Conservation (phyloP, 2,329 filamentous ascomycete species). For the Calonectria multiphialidica region DNA sequence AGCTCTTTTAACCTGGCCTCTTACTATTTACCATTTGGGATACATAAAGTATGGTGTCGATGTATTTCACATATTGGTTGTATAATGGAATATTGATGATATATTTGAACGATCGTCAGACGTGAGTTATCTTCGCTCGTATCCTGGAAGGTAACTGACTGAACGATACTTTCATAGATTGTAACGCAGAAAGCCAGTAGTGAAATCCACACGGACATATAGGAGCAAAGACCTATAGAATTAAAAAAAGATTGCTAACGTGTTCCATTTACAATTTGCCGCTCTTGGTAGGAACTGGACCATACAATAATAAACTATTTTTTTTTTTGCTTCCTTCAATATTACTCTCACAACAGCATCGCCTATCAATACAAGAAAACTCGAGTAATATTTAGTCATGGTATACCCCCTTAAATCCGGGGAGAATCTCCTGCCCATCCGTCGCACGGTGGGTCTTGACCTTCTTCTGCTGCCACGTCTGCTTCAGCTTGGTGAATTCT, state of each 20-base stretch:
- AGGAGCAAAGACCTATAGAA: too few relatives aligned
- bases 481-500: conserved; percentile 52
- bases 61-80: not conserved
- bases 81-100: too few relatives aligned
- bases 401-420: conserved; percentile 48
- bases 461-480: conserved; percentile 53
- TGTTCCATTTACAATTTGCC: too few relatives aligned
- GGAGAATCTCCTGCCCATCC: conserved; percentile 50
- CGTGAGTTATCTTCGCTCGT: too few relatives aligned
- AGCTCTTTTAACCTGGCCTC: not conserved
- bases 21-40: not conserved
- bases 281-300: not conserved
- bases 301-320: not conserved
- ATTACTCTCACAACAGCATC: not conserved
- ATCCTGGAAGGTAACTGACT: too few relatives aligned
- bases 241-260: too few relatives aligned
- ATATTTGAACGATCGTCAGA: too few relatives aligned
- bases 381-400: not conserved
- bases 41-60: not conserved
- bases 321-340: not conserved
- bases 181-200: too few relatives aligned
- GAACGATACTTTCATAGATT: too few relatives aligned
- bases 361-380: not conserved
- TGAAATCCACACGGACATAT: too few relatives aligned
- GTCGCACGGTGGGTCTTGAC: conserved; percentile 38